These are phyloP conservation scores for Alternaria sp. DNA, from an alignment of 2,329 filamentous ascomycete species.

Conservation along the genomic window DNA sequence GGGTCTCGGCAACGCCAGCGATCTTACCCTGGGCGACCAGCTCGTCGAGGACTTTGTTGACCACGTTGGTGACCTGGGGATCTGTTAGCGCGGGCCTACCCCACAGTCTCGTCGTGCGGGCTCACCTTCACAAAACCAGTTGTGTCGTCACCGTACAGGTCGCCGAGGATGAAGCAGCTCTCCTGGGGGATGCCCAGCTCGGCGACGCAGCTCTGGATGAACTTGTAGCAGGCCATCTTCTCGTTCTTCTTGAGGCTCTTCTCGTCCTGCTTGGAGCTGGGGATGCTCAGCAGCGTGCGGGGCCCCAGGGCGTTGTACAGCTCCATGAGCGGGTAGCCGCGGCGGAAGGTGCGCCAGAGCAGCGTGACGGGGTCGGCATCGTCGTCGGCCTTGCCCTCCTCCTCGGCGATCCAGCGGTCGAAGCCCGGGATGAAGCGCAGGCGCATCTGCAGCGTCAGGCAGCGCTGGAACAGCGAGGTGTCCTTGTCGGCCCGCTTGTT, in stretches of 20 bases:
- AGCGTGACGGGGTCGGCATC: slow-evolving; percentile 85
- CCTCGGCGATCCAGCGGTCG: slow-evolving; percentile 73
- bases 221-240: slow-evolving; percentile 90
- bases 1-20: slow-evolving; percentile 50
- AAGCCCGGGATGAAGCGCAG: slow-evolving; percentile 85
- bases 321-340: slow-evolving; percentile 81
- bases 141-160: slow-evolving; percentile 92
- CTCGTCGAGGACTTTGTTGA: slow-evolving; percentile 89
- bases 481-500: slow-evolving; percentile 94
- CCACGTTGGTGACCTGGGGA: slow-evolving; percentile 79
- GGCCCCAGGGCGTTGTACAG: slow-evolving; percentile 89
- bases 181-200: slow-evolving; percentile 79
- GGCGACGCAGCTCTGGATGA: slow-evolving; percentile 85
- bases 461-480: slow-evolving; percentile 93
- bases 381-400: slow-evolving; percentile 71
- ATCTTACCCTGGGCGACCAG: slow-evolving; percentile 80
- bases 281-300: slow-evolving; percentile 69
- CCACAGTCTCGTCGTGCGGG: not conserved
- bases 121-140: slow-evolving; percentile 92
- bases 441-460: slow-evolving; percentile 80
- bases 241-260: slow-evolving; percentile 68
- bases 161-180: slow-evolving; percentile 89
- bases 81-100: not conserved
- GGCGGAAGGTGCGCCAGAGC: slow-evolving; percentile 85
- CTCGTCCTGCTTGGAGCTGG: slow-evolving; percentile 68